Percentiles rank a stretch among this genome's conserved stretches.
phyloP scores from a whole-genome alignment of 306 rosid genomes.

The Sesbania bispinosa region DNA sequence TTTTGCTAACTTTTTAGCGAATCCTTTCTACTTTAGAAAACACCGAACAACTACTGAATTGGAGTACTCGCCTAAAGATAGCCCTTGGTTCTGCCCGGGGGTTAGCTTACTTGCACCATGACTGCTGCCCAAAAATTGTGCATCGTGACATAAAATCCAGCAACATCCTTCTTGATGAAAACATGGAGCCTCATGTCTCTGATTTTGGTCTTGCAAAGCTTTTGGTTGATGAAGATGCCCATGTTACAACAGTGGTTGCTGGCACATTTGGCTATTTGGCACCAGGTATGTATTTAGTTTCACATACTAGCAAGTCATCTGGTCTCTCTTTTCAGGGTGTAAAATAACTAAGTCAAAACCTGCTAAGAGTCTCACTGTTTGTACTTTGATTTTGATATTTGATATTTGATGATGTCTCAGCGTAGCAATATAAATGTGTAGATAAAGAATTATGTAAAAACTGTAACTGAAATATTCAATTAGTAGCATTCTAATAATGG shows the following conservation, averaged over 20 bases:
- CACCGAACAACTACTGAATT: slow-evolving; percentile 43
- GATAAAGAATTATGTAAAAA: no score
- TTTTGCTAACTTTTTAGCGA: not conserved
- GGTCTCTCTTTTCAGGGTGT: no score
- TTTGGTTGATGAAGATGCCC: slow-evolving; percentile 81
- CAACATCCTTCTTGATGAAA: slow-evolving; percentile 78
- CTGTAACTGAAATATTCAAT: no score
- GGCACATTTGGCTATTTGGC: slow-evolving; percentile 93
- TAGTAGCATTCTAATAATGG: no score
- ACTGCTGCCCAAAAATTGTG: slow-evolving; percentile 75
- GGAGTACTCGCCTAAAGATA: slow-evolving; percentile 69
- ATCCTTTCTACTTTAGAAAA: slow-evolving; percentile 18
- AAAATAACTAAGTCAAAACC: no score
- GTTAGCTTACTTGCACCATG: slow-evolving; percentile 77
- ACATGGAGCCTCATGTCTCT: slow-evolving; percentile 76
- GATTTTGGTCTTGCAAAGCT: slow-evolving; percentile 93
- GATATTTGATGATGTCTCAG: not conserved
- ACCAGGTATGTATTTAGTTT: slow-evolving; percentile 56
- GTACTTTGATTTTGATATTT: not conserved
- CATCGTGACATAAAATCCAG: slow-evolving; percentile 90
- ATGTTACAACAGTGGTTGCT: slow-evolving; percentile 90
- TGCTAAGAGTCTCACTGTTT: not conserved
- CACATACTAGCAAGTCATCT: not conserved
- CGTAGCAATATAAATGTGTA: not conserved
- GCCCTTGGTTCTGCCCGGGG: slow-evolving; percentile 94